Evolutionary conservation across 805 yeast species (phyloP).

Genomic region (Starmerella kuoi): DNA sequence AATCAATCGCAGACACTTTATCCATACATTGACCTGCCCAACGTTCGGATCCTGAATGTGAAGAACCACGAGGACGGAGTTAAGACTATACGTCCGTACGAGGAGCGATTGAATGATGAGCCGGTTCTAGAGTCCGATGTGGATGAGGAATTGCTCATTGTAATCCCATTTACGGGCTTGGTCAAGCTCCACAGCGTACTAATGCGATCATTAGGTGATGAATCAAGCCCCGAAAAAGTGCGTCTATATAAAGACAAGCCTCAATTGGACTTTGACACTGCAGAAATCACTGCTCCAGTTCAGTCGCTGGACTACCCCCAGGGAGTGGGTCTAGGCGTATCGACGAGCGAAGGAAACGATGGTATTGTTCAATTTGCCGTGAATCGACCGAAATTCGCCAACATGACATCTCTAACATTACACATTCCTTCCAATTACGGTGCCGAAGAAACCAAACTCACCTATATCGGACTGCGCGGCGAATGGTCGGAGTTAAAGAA

Average conservation of each 20-base stretch:
- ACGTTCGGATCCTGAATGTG: constrained; percentile 53
- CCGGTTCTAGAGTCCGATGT: constrained; percentile 51
- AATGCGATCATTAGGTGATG: constrained; percentile 50
- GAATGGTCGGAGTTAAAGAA: constrained; percentile 33
- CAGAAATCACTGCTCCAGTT: constrained; percentile 38
- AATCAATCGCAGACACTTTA: constrained; percentile 52
- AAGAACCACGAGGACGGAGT: constrained; percentile 40
- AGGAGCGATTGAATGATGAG: constrained; percentile 38
- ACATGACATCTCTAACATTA: constrained; percentile 52
- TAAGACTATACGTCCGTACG: constrained; percentile 42
- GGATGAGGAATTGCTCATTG: constrained; percentile 66
- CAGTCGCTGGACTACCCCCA: constrained; percentile 52
- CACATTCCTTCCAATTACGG: constrained; percentile 58
- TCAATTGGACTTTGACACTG: constrained; percentile 60
- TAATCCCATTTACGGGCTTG: constrained; percentile 66
- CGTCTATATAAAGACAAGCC: constrained; percentile 61
- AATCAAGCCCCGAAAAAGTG: constrained; percentile 56
- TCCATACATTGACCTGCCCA: constrained; percentile 45
- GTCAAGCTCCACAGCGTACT: constrained; percentile 66
- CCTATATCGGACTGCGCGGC: constrained; percentile 72
- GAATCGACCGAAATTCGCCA: constrained; percentile 63
- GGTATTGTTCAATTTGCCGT: constrained; percentile 70
- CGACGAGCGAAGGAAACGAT: constrained; percentile 26
- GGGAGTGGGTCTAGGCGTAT: constrained; percentile 32
- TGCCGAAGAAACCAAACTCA: constrained; percentile 44